Evolutionary conservation across 225 moss, liverwort and hornwort genomes (phyloP).

Genomic region (Physcomitrium patens): DNA sequence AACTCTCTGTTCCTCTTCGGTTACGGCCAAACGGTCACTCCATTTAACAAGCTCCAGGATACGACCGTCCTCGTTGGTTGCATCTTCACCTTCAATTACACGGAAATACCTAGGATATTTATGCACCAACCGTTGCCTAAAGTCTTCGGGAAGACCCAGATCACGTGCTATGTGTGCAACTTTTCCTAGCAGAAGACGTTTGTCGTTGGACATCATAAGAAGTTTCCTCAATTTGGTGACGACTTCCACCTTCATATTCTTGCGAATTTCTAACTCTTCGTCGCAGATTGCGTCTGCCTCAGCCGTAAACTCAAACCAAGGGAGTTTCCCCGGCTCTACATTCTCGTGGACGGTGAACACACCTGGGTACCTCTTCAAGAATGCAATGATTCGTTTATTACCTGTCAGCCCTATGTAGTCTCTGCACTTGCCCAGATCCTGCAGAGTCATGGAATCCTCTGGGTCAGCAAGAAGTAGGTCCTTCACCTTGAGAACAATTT

Average conservation of each 20-base stretch:
- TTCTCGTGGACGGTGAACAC: slow-evolving; percentile 71
- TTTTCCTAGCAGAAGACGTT: slow-evolving; percentile 69
- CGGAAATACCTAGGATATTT: slow-evolving; percentile 82
- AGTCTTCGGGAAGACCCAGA: slow-evolving; percentile 83
- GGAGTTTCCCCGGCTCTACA: slow-evolving; percentile 52
- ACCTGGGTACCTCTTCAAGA: slow-evolving; percentile 75
- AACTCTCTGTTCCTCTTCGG: slow-evolving; percentile 51
- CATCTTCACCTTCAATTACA: slow-evolving; percentile 64
- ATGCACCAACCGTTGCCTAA: slow-evolving; percentile 56
- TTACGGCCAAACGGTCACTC: slow-evolving; percentile 84
- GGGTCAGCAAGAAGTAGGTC: slow-evolving; percentile 73
- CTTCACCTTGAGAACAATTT: slow-evolving; percentile 77
- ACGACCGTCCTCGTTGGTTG: slow-evolving; percentile 51
- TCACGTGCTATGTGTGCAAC: slow-evolving; percentile 79
- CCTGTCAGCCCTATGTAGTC: slow-evolving; percentile 73
- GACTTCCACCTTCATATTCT: slow-evolving; percentile 59
- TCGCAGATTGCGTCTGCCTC: slow-evolving; percentile 68
- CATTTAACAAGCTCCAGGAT: slow-evolving; percentile 80
- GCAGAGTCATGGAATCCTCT: slow-evolving; percentile 55
- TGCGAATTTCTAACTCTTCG: slow-evolving; percentile 69
- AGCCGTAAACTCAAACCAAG: slow-evolving; percentile 69
- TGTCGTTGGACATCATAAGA: slow-evolving; percentile 88
- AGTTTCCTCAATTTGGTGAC: slow-evolving; percentile 90
- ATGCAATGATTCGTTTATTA: slow-evolving; percentile 60
- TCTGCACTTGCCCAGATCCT: slow-evolving; percentile 77